Percentiles rank a stretch among this genome's conserved stretches.
Conservation (phyloP, 2,329 filamentous ascomycete species). For the Claviceps maximensis region DNA sequence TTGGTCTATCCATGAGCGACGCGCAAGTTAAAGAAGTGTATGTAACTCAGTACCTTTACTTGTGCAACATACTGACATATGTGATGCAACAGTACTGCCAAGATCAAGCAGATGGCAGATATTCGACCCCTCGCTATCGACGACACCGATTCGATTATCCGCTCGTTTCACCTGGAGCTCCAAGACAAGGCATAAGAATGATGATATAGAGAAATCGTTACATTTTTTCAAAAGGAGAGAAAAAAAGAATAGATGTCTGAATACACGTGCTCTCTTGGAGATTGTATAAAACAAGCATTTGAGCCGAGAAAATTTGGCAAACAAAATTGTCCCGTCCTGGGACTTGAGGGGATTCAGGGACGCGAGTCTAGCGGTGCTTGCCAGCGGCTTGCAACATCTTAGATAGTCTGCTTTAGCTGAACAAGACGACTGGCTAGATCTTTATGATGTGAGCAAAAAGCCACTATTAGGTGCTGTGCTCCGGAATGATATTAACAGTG, state of each 20-base stretch:
- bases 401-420: not conserved
- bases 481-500: no score
- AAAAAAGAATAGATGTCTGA: not conserved
- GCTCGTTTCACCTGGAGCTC: slow-evolving; percentile 51
- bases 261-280: not conserved
- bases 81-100: slow-evolving; percentile 30
- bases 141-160: slow-evolving; percentile 79
- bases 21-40: slow-evolving; percentile 21
- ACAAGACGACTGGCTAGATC: not conserved
- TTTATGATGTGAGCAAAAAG: not conserved
- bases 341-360: not conserved
- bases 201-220: not conserved
- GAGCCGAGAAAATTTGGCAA: not conserved
- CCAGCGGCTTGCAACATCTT: not conserved
- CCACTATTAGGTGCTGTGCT: no score
- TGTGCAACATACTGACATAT: not conserved
- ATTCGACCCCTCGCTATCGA: slow-evolving; percentile 76
- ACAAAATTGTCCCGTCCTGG: no score
- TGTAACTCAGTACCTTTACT: slow-evolving; percentile 5
- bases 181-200: not conserved
- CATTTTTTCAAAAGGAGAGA: not conserved
- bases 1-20: slow-evolving; percentile 46
- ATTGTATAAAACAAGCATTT: not conserved
- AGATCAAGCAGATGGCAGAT: slow-evolving; percentile 87
- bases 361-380: not conserved